Evolutionary conservation across 2,329 filamentous ascomycete species (phyloP), one percentile per base, ranked within the genome.

Genomic region (Furcasterigmium sp.): DNA sequence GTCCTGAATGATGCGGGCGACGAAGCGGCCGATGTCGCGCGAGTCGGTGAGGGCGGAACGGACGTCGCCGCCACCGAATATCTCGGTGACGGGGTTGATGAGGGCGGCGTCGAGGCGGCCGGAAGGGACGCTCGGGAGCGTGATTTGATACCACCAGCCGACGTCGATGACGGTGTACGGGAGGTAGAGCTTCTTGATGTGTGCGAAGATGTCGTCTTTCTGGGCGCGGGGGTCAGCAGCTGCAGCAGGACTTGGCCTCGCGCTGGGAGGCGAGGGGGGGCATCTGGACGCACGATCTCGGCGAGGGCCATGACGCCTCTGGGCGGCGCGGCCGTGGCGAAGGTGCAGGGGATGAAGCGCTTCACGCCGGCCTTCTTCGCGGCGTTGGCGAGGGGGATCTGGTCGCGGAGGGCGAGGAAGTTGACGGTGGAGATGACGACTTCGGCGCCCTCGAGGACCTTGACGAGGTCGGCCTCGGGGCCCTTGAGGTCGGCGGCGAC

Each of bases 81-180:
- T 60, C 26, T 59, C 54, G 15, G 63, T 54, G 17, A 61, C 58
- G 2, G 60, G 55, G 0, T 56, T 51, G 4, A 59, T 55, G 46
- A 67, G 53, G 18, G 62, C 63, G 46, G 70, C 70, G 51, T 75
- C 71, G 14, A 64, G 57, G 10, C 51, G 52, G 1, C 58, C 59
- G 6, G 59, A 63, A 4, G 58, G 55, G 1, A 64, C 32, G n/a
- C 36, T 9, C 0, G 57, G 58, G 2, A 54, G 23, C 15, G 61
- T 58, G 21, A 72, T 48, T 52, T 78, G 73, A 53, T 75, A 73
- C 77, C 77, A 80, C 61, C 64, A 76, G n/a, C 76, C 77, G 7
- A 78, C 68, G 48, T 80, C 76, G 39, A 80, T 69, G 51, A 76
- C 60, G 10, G 77, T 80, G 57, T 72, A 80, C 0, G 73, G 72